Evolutionary conservation across 2,329 filamentous ascomycete species (phyloP), one percentile per base, ranked within the genome.

Genomic region (Aspergillus fijiensis): DNA sequence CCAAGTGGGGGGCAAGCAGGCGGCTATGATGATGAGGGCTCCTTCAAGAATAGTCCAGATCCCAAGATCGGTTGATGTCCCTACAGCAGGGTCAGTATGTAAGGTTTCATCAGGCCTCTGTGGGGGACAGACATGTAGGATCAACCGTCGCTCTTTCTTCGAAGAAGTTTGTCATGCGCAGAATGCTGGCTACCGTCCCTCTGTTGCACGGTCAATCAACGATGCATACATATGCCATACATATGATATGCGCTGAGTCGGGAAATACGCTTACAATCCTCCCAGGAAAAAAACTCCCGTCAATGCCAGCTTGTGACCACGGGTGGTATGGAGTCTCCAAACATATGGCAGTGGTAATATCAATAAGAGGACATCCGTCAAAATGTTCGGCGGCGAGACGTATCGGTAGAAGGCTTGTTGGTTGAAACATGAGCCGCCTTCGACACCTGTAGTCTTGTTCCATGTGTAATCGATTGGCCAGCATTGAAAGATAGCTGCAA

Each of bases 401-500:
- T 57, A 60, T 6, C 63, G 63, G 33, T 67, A 67, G n/a, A 70
- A 66, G 3, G 48, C 39, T 10, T 56, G 45, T 29, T 67, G 65
- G 16, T 69, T 50, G 21, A 68, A 57, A 50, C 68, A 70, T 1
- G 56, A 49, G 14, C 65, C 67, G 0, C 45, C 56, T 7, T 11
- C 10, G 16, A 62, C 50, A 29, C 27, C 27, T 29, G 27, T 9
- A 4, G n/a, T 60, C 19, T 58, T 55, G 31, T 67, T 35, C 68
- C 68, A 70, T 11, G 50, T 58, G 48, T 61, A 65, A 25, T 48
- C 31, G 21, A 70, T 48, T 5, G 67, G 67, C 21, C 58, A 61
- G 49, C 68, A 70, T 45, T 70, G 67, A 55, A 70, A 69, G 35
- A 70, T 65, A 3, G 64, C 61, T 6, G 61, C 59, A 48, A 70